Percentiles rank a stretch among this genome's conserved stretches.
Evolutionary conservation across 1,139 yeast genomes (phyloP).

Genomic region (Candida labiduridarum): DNA sequence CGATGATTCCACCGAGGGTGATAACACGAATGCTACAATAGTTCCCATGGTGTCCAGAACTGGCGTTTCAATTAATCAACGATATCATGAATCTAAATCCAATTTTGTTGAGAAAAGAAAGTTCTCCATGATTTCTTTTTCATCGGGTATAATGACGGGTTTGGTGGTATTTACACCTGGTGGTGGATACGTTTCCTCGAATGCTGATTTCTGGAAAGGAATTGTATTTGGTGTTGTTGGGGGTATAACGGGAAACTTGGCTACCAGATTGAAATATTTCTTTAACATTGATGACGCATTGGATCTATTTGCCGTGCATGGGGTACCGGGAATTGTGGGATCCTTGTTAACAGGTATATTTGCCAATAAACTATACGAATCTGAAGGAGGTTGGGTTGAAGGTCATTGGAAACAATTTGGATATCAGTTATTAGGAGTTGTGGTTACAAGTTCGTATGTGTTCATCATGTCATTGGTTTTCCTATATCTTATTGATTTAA

Average conservation of each 20-base stretch:
- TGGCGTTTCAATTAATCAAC: conserved; percentile 23
- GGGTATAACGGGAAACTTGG: conserved; percentile 37
- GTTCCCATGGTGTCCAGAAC: conserved; percentile 19
- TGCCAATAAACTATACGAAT: conserved; percentile 33
- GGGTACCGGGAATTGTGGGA: conserved; percentile 47
- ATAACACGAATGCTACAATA: background rate
- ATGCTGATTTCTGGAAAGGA: conserved; percentile 44
- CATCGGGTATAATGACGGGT: conserved; percentile 48
- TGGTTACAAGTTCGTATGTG: conserved; percentile 44
- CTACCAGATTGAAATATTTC: conserved; percentile 45
- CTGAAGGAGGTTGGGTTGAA: conserved; percentile 52
- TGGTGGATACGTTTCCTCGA: conserved; percentile 45
- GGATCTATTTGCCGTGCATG: conserved; percentile 51
- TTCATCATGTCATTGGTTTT: conserved; percentile 38
- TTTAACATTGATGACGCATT: conserved; percentile 46
- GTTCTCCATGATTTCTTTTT: conserved; percentile 43
- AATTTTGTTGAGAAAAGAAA: conserved; percentile 27
- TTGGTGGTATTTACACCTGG: conserved; percentile 50
- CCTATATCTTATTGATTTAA: conserved; percentile 42
- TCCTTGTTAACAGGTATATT: conserved; percentile 47
- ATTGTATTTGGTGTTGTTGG: conserved; percentile 45
- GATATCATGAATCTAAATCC: conserved; percentile 24
- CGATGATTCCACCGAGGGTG: background rate
- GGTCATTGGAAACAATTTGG: conserved; percentile 51
- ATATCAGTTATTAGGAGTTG: conserved; percentile 49